Evolutionary conservation across 2,329 filamentous ascomycete genomes (phyloP), one percentile per base, ranked within the genome.

Genomic region (Trichoderma gracile): DNA sequence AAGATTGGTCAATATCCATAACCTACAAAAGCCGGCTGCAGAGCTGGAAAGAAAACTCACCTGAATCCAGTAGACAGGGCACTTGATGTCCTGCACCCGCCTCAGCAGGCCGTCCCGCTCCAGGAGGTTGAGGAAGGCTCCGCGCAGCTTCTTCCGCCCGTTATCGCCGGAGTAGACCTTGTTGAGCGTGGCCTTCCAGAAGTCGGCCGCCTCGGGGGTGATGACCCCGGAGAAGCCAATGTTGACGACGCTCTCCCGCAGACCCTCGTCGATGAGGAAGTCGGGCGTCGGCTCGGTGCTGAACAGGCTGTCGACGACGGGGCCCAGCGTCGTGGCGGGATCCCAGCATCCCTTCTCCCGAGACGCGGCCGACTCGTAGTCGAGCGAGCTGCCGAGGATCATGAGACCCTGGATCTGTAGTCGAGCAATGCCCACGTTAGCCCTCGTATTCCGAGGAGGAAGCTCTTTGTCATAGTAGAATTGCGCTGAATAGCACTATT

Each of bases 21-120:
- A 30, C 19, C 33, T 27, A 46, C 40, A 27, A 33, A 54, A n/a
- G 43, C 25, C 21, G 23, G 65, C 1, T 17, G n/a, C 23, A 46
- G 38, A 21, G 30, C 7, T 12, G 14, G 33, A 14, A 47, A 21
- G 14, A 38, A 14, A 47, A 21, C 45, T 6, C 73, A 82, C 81
- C 70, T 84, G 81, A 17, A 84, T 73, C 82, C 82, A 84, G 63
- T 80, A 77, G 9, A 85, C 80, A 2, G 82, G 82, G 63, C 82
- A 84, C 65, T 74, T 78, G 65, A 85, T 70, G 66, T 84, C 79
- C 21, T 74, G 67, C 43, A 84, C 64, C 12, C 82, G 75, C n/a
- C 76, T 66, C 8, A 82, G 69, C 5, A 84, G 74, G 1, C 82
- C 78, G 60, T 84, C 82, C 42, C 83, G 72, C 64, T 81, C 79